Base-by-base conservation (phyloP, 805 yeast species). In the Hanseniaspora lachancei region DNA sequence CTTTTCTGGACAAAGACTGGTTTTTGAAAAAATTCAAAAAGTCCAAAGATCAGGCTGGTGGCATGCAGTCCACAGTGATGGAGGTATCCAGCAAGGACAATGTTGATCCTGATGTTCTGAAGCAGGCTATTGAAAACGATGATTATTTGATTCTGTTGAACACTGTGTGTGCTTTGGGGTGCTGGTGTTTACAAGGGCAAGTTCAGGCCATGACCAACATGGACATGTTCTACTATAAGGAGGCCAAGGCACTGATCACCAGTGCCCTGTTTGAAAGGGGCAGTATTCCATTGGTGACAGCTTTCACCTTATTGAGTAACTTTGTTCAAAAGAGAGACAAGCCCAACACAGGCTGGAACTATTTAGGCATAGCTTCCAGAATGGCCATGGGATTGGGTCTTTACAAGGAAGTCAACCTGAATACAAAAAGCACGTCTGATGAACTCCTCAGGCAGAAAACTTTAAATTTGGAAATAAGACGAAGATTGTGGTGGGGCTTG, bases 301-400 rank as follows among this genome's bases (percentile, higher is more conserved):
- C 82, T 1, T 68, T 80, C 38, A 72, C 79, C 5, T 63, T 82
- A 38, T 64, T 83, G 52, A 75, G 83, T 57, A 77, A 77, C 59
- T 83, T 81, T 66, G 76, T 79, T 12, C 85, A 79, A 62, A 80
- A 80, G 66, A 72, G 84, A 50, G 78, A 81, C 61, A 79, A 79
- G 60, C 82, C 84, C 55, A 81, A 81, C 64, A 76, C 86, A 0
- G 82, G 83, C 24, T 82, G 86, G 84, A 79, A 79, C 61, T 80
- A 77, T 59, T 68, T 80, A 38, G 87, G 88, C 13, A 68, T 80
- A 18, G 82, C 85, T 0, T 74, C 79, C 9, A 70, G 84, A 58
- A 80, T 82, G 83, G 86, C 87, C 0, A 70, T 78, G 60, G 80
- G 84, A 0, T 64, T 82, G 42, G 89, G 87, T 4, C 66, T 82